These are phyloP conservation scores for Astrocystis sublimbata DNA, from an alignment of 495 filamentous ascomycete species.

Conservation along the genomic window DNA sequence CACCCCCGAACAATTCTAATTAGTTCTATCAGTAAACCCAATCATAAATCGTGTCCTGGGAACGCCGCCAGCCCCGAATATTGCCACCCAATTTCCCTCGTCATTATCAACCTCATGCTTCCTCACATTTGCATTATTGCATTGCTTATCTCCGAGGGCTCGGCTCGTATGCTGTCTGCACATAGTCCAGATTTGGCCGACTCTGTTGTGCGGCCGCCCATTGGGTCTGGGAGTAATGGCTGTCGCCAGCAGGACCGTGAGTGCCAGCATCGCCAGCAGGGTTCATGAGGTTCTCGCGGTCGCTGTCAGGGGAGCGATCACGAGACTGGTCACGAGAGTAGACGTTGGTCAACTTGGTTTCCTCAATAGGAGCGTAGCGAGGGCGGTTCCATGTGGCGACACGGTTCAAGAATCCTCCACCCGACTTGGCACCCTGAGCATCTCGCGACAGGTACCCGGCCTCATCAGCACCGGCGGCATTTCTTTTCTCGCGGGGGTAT, in stretches of 20 bases:
- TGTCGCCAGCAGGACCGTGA: not conserved
- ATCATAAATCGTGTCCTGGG: not conserved
- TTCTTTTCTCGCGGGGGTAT: constrained; percentile 19
- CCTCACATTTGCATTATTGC: too few relatives aligned
- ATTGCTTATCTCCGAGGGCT: not conserved
- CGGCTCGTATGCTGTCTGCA: constrained; percentile 17
- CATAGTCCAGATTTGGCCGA: constrained; percentile 11
- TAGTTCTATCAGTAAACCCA: not conserved
- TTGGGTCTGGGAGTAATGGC: constrained; percentile 10
- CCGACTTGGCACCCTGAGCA: constrained; percentile 1
- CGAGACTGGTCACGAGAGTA: constrained; percentile 3
- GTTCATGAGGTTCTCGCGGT: constrained; percentile 22
- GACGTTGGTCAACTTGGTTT: constrained; percentile 22
- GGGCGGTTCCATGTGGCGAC: constrained; percentile 30
- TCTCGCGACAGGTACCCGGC: not conserved
- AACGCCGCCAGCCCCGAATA: not conserved
- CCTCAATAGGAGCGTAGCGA: constrained; percentile 40
- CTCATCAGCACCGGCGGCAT: constrained; percentile 4
- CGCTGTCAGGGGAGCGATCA: constrained; percentile 14
- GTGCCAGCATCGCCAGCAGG: constrained; percentile 17
- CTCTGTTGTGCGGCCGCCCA: constrained; percentile 7
- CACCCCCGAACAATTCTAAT: not conserved
- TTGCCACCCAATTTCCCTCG: not conserved
- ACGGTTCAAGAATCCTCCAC: constrained; percentile 16
- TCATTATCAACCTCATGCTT: not conserved